phyloP scores from a whole-genome alignment of 352 stramenopile species.

The Globisporangium solare region DNA sequence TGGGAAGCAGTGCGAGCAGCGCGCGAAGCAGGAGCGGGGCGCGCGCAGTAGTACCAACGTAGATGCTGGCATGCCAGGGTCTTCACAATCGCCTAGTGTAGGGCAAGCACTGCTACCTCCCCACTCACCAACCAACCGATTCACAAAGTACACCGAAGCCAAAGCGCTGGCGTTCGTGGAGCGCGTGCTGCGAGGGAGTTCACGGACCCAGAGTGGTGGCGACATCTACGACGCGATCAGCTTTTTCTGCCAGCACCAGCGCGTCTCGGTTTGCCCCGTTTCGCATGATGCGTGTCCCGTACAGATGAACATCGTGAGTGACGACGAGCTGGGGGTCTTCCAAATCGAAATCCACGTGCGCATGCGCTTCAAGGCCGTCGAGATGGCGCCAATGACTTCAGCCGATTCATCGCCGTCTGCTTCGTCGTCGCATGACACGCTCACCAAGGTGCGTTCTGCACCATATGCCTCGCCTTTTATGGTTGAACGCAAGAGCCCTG shows the following conservation, averaged over 20 bases:
- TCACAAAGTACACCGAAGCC: conserved; percentile 39
- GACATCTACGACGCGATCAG: conserved; percentile 83
- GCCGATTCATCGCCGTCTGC: conserved; percentile 2
- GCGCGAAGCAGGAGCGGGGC: conserved; percentile 4
- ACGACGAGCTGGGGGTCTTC: conserved; percentile 21
- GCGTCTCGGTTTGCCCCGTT: conserved; percentile 59
- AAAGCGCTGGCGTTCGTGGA: conserved; percentile 65
- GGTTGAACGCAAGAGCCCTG: background rate
- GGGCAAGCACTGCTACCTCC: conserved; percentile 9
- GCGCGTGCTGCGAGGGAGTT: conserved; percentile 59
- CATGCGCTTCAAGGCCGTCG: conserved; percentile 77
- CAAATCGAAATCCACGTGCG: conserved; percentile 54
- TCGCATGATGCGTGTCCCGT: conserved; percentile 61
- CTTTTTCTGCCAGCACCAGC: conserved; percentile 58
- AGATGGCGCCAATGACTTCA: conserved; percentile 27
- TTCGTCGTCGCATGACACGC: background rate
- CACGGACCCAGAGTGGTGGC: conserved; percentile 65
- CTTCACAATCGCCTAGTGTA: background rate
- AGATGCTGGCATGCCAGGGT: background rate
- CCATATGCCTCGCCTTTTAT: background rate
- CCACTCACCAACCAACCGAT: conserved; percentile 29
- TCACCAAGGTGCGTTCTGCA: background rate
- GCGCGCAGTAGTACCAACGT: background rate
- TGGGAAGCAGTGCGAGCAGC: conserved; percentile 14
- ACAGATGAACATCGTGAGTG: conserved; percentile 36